Evolutionary conservation across 805 yeast species (phyloP).

Genomic region (Priceomyces haplophilus): DNA sequence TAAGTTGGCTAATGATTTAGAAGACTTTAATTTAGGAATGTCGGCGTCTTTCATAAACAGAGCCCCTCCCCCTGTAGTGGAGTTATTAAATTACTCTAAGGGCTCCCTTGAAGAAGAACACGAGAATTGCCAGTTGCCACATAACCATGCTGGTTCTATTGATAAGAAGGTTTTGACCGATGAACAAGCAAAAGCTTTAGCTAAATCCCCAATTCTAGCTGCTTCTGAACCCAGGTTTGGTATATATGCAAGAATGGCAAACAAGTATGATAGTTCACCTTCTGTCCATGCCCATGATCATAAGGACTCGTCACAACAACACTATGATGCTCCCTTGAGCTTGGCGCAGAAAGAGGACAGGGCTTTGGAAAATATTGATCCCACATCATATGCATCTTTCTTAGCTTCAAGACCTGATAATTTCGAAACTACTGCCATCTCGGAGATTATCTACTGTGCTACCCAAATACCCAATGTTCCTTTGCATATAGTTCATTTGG

Average conservation of each 20-base stretch:
- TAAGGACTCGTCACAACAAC: constrained; percentile 10
- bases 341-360: constrained; percentile 42
- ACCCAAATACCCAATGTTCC: constrained; percentile 56
- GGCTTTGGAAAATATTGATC: constrained; percentile 49
- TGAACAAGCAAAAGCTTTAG: constrained; percentile 51
- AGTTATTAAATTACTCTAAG: constrained; percentile 20
- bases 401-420: constrained; percentile 84
- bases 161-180: constrained; percentile 40
- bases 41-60: constrained; percentile 37
- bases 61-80: constrained; percentile 39
- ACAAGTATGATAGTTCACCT: constrained; percentile 23
- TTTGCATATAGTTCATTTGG: constrained; percentile 86
- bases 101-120: constrained; percentile 21
- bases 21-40: constrained; percentile 35
- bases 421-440: constrained; percentile 82
- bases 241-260: constrained; percentile 38
- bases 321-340: constrained; percentile 33
- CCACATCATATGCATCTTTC: constrained; percentile 66
- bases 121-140: constrained; percentile 31
- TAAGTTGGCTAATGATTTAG: constrained; percentile 23
- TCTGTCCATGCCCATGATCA: constrained; percentile 19
- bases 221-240: constrained; percentile 62
- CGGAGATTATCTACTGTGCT: constrained; percentile 64
- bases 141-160: constrained; percentile 31
- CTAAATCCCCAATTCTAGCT: constrained; percentile 53